Percentiles rank a stretch among this genome's conserved stretches.
Evolutionary conservation across 106 monocot genomes (phyloP).

Genomic region (Acanthochlamys bracteata): DNA sequence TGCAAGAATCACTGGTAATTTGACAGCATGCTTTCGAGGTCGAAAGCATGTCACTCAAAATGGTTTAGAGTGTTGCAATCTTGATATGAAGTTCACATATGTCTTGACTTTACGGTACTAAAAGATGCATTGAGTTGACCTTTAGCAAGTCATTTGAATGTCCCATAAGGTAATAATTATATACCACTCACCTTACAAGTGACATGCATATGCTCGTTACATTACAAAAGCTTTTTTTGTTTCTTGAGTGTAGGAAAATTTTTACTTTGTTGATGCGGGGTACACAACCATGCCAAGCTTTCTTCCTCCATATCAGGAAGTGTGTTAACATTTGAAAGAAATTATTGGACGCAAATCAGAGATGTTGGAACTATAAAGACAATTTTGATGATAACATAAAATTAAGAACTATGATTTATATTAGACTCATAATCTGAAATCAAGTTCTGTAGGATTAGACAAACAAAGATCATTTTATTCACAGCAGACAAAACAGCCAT

Average conservation of each 20-base stretch:
- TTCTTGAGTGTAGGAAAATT: background rate
- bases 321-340: background rate
- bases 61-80: background rate
- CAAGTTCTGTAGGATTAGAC: too few relatives aligned
- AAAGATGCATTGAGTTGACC: background rate
- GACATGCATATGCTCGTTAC: background rate
- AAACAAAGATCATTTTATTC: too few relatives aligned
- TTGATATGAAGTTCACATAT: slow-evolving; percentile 5
- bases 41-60: slow-evolving; percentile 5
- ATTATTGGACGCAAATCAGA: background rate
- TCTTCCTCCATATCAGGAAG: background rate
- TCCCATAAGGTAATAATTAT: background rate
- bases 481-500: too few relatives aligned
- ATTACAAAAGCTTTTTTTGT: background rate
- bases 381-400: too few relatives aligned
- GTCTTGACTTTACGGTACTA: background rate
- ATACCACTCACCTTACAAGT: background rate
- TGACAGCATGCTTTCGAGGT: background rate
- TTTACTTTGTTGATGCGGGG: background rate
- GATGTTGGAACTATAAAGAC: too few relatives aligned
- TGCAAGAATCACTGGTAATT: background rate
- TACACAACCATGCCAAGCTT: background rate
- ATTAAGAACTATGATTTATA: too few relatives aligned
- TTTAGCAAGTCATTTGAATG: background rate
- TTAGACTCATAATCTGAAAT: too few relatives aligned